phyloP scores from a whole-genome alignment of 129 eudicot species.

The Kitagawia praeruptora region DNA sequence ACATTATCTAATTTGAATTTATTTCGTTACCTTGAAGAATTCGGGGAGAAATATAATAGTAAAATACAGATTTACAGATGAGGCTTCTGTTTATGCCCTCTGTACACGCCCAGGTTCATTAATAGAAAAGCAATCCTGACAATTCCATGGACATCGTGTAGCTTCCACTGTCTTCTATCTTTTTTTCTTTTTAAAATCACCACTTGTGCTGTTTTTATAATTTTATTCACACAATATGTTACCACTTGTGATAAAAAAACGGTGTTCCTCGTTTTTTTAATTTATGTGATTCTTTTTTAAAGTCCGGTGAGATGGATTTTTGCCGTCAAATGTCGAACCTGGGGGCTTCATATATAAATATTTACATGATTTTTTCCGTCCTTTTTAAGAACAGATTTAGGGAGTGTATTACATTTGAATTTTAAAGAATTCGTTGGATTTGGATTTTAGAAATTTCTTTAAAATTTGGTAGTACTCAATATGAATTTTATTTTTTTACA shows the following conservation, averaged over 20 bases:
- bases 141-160: conserved; percentile 5
- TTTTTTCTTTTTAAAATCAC: neutral
- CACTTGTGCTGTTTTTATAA: neutral
- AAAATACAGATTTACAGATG: neutral
- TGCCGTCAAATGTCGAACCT: no score
- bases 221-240: neutral
- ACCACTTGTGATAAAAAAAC: neutral
- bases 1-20: no score
- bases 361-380: no score
- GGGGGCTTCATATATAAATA: fast-evolving
- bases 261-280: neutral
- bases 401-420: no score
- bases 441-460: no score
- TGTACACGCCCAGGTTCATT: neutral
- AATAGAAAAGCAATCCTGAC: neutral
- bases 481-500: no score
- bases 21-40: neutral
- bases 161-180: conserved; percentile 5
- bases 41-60: neutral
- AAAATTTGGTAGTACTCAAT: no score
- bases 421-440: no score
- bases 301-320: no score
- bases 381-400: no score
- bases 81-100: neutral
- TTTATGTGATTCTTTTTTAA: neutral